phyloP scores from a whole-genome alignment of 208 protist genomes.

The Trypanosoma congolense region DNA sequence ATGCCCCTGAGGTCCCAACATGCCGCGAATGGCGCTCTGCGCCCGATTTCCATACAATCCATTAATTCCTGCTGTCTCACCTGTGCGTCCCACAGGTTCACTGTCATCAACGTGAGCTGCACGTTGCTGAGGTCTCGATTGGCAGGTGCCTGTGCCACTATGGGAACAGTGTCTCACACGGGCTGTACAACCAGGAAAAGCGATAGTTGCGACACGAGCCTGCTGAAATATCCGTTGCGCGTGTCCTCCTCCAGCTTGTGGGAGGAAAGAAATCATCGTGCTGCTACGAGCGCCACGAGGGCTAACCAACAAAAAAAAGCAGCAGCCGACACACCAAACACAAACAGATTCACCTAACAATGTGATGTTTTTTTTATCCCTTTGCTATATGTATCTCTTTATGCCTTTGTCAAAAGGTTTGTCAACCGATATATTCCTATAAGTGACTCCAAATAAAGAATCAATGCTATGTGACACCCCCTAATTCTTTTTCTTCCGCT shows the following conservation, averaged over 20 bases:
- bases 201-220: neutral
- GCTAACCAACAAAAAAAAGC: too few relatives aligned
- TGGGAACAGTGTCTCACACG: constrained; percentile 7
- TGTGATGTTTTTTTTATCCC: too few relatives aligned
- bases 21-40: constrained; percentile 71
- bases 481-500: too few relatives aligned
- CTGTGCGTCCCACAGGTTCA: constrained; percentile 19
- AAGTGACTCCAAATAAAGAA: too few relatives aligned
- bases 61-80: constrained; percentile 64
- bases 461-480: too few relatives aligned
- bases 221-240: neutral
- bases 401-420: too few relatives aligned
- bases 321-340: too few relatives aligned
- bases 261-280: too few relatives aligned
- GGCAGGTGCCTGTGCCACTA: neutral
- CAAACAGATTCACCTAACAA: too few relatives aligned
- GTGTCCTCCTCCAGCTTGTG: neutral
- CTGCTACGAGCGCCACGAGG: too few relatives aligned
- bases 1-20: constrained; percentile 77
- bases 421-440: too few relatives aligned
- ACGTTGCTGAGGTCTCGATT: neutral
- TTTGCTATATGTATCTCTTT: too few relatives aligned
- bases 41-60: constrained; percentile 75
- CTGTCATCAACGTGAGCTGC: neutral
- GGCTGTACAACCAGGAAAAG: neutral